Conservation (phyloP, 441 rosid species). For the Mallotus japonicus region DNA sequence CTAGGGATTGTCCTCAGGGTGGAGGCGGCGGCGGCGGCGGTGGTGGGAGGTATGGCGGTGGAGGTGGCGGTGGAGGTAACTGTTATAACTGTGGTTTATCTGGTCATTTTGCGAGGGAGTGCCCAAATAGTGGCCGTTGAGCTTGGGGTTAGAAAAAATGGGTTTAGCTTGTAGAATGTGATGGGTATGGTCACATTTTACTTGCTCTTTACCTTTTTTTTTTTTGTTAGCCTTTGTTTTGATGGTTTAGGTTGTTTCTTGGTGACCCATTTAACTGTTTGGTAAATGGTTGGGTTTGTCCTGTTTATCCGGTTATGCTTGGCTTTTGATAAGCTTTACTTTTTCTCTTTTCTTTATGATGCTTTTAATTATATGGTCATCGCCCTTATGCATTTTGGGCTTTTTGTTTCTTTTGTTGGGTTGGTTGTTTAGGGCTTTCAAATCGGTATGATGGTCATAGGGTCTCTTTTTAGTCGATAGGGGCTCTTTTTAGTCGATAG, state of each 20-base stretch:
- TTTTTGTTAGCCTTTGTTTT: not conserved
- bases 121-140: conserved; percentile 46
- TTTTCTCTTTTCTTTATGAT: not conserved
- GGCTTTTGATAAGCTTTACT: not conserved
- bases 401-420: not conserved
- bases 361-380: not conserved
- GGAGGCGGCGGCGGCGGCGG: conserved; percentile 26
- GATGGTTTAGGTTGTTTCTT: conserved; percentile 2
- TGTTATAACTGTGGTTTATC: conserved; percentile 49
- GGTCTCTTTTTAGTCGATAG: conserved; percentile 7
- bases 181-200: conserved; percentile 9
- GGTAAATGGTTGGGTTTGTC: conserved; percentile 19
- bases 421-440: conserved; percentile 17
- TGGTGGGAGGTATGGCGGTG: conserved; percentile 29
- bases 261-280: not conserved
- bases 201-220: not conserved
- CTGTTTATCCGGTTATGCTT: conserved; percentile 10
- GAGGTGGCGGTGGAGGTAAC: conserved; percentile 37
- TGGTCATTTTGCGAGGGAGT: conserved; percentile 69
- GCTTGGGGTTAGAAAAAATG: not conserved
- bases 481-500: conserved; percentile 8
- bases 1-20: conserved; percentile 51
- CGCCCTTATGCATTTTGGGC: not conserved
- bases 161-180: conserved; percentile 8
- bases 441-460: conserved; percentile 32